These are phyloP conservation scores for Verticillium isaacii DNA, from an alignment of 2,329 filamentous ascomycete genomes.

Conservation along the genomic window DNA sequence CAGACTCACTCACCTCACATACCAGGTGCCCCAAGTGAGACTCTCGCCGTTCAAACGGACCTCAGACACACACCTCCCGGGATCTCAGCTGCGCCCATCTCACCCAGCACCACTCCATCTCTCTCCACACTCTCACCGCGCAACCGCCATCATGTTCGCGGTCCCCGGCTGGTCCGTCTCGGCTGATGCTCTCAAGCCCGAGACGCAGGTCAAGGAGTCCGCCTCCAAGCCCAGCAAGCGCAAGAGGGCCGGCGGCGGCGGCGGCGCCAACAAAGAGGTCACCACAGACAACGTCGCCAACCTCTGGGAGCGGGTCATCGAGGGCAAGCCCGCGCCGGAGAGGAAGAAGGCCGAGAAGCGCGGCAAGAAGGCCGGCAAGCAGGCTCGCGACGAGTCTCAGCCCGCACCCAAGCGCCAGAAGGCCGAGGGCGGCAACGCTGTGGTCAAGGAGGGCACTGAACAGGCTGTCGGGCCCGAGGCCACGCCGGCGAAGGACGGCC, in stretches of 20 bases:
- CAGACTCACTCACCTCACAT: background rate
- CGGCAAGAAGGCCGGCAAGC: slow-evolving; percentile 14
- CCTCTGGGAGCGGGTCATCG: slow-evolving; percentile 76
- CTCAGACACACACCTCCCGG: background rate
- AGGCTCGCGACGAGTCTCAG: background rate
- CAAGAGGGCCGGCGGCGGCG: slow-evolving; percentile 35
- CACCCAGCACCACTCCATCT: background rate
- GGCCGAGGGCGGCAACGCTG: slow-evolving; percentile 13
- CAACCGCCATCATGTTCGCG: slow-evolving; percentile 68
- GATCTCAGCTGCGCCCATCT: background rate
- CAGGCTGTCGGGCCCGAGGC: slow-evolving; percentile 18
- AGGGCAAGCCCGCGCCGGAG: slow-evolving; percentile 47
- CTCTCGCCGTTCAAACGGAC: background rate
- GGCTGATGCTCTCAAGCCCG: slow-evolving; percentile 64
- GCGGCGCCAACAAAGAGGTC: slow-evolving; percentile 32
- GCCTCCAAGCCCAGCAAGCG: slow-evolving; percentile 52
- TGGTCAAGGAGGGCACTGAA: slow-evolving; percentile 17
- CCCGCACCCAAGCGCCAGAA: slow-evolving; percentile 9
- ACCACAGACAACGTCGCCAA: slow-evolving; percentile 68
- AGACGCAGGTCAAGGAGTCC: slow-evolving; percentile 35
- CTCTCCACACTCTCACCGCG: slow-evolving; percentile 1
- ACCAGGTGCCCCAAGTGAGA: background rate
- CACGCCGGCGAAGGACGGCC: slow-evolving; percentile 17
- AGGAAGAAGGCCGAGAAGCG: slow-evolving; percentile 24
- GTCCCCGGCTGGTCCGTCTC: slow-evolving; percentile 90